phyloP scores from a whole-genome alignment of 108 stramenopile genomes.

The Nitzschia sp. region DNA sequence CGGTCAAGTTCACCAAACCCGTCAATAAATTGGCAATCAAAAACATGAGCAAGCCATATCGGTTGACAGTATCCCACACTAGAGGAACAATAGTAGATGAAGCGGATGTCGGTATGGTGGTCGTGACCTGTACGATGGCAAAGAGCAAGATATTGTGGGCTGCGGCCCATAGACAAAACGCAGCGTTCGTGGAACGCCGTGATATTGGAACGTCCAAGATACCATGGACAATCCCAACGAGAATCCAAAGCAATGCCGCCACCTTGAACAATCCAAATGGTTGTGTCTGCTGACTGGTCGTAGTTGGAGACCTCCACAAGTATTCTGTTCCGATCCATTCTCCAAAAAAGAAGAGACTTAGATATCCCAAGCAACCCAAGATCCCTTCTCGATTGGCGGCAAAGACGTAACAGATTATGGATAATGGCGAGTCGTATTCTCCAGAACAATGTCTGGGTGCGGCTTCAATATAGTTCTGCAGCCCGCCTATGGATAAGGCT shows the following conservation, averaged over 20 bases:
- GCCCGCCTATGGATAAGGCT: constrained; percentile 42
- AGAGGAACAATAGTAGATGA: constrained; percentile 34
- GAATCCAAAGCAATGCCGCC: constrained; percentile 36
- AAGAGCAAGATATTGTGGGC: constrained; percentile 66
- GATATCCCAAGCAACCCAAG: constrained; percentile 78
- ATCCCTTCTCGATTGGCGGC: constrained; percentile 91
- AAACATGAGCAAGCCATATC: constrained; percentile 83
- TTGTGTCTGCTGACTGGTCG: not conserved
- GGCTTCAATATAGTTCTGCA: constrained; percentile 75
- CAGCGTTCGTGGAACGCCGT: constrained; percentile 74
- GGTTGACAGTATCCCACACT: constrained; percentile 66
- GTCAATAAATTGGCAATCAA: constrained; percentile 87
- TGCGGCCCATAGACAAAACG: constrained; percentile 73
- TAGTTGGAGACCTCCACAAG: constrained; percentile 25
- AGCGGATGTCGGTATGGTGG: not conserved
- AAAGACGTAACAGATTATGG: constrained; percentile 48
- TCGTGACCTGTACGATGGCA: not conserved
- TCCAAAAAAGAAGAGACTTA: constrained; percentile 58
- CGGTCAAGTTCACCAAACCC: constrained; percentile 81
- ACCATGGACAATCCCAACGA: constrained; percentile 25
- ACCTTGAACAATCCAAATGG: constrained; percentile 4
- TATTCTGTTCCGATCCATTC: constrained; percentile 62
- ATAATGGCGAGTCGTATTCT: not conserved
- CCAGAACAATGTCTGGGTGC: constrained; percentile 43
- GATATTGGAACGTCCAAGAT: constrained; percentile 59